Percentiles rank a stretch among this genome's conserved stretches.
Conservation (phyloP, 441 rosid genomes). For the Monsonia emarginata region DNA sequence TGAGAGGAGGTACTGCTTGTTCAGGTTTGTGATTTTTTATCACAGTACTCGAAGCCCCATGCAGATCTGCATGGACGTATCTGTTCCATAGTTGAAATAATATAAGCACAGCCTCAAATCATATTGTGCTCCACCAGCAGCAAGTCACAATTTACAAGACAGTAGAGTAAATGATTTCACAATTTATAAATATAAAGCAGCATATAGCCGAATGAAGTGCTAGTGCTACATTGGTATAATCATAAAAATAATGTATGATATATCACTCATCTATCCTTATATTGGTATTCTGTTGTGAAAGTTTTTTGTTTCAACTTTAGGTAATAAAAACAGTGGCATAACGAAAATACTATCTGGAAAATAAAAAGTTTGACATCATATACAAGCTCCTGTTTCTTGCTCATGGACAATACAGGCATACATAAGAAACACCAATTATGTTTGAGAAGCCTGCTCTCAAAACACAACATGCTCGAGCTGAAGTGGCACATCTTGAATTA, state of each 20-base stretch:
- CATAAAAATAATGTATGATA: background rate
- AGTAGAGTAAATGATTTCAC: background rate
- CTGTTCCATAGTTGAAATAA: conserved; percentile 34
- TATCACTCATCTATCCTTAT: background rate
- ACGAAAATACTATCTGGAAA: background rate
- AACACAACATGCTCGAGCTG: background rate
- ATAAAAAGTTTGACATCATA: background rate
- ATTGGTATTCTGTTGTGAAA: background rate
- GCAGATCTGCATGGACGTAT: conserved; percentile 89
- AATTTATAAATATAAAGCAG: background rate
- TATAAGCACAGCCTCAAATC: background rate
- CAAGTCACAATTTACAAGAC: background rate
- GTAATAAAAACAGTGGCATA: background rate
- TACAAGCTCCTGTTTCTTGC: background rate
- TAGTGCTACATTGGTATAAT: background rate
- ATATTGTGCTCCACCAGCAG: background rate
- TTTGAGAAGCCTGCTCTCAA: background rate
- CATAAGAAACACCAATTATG: background rate
- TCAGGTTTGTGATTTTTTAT: conserved; percentile 88
- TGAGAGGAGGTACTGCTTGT: conserved; percentile 83
- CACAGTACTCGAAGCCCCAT: conserved; percentile 96
- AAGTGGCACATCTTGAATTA: background rate
- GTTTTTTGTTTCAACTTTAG: background rate
- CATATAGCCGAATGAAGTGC: background rate
- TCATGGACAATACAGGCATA: background rate